Conservation (phyloP, 257 asterid species). For the Phtheirospermum japonicum region DNA sequence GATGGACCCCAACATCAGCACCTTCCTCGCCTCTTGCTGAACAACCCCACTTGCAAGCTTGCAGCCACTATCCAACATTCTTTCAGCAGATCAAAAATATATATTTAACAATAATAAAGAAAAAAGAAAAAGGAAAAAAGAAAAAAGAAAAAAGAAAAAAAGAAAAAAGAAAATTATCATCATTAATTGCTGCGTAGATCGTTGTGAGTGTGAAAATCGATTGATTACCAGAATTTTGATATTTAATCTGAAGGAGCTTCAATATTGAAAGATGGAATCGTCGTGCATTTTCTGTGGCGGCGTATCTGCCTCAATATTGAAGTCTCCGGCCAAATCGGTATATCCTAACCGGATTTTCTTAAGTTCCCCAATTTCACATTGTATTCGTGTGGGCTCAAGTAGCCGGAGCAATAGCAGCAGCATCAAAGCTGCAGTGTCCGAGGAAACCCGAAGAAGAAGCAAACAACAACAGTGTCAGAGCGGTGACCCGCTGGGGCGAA, state of each 20-base stretch:
- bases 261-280: constrained; percentile 49
- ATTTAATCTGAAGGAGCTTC: too few relatives aligned
- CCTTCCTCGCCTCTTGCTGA: background rate
- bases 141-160: too few relatives aligned
- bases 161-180: too few relatives aligned
- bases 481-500: constrained; percentile 83
- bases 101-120: background rate
- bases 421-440: constrained; percentile 32
- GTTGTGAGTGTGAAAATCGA: too few relatives aligned
- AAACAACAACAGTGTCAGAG: constrained; percentile 37
- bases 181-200: too few relatives aligned
- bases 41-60: background rate
- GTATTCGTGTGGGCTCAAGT: constrained; percentile 27
- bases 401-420: constrained; percentile 32
- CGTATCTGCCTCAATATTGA: constrained; percentile 44
- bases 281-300: constrained; percentile 58
- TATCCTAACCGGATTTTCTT: constrained; percentile 26
- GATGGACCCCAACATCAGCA: background rate
- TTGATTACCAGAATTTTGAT: too few relatives aligned
- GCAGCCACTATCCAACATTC: background rate
- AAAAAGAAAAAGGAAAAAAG: too few relatives aligned
- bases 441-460: constrained; percentile 3
- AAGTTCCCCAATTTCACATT: constrained; percentile 29
- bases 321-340: constrained; percentile 37
- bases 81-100: background rate